Evolutionary conservation across 805 yeast genomes (phyloP), one percentile per base, ranked within the genome.

Genomic region (Starmera quercuum): DNA sequence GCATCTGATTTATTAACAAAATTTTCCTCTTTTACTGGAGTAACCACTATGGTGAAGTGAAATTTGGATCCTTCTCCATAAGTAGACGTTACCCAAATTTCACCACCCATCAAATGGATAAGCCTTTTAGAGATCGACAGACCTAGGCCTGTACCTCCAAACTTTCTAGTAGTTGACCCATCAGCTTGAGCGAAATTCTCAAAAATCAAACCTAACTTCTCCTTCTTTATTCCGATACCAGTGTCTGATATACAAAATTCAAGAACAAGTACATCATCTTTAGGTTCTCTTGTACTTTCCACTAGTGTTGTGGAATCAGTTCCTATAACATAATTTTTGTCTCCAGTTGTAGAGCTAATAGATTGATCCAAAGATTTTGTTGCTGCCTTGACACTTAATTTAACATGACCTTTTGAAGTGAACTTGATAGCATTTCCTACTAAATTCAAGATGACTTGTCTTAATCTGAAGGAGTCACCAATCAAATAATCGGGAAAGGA

Each of bases 121-220:
- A 85, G 68, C 48, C 84, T 86, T 56, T 83, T 84, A 8, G 95
- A 86, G 55, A 85, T 85, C 3, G 94, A 83, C 36, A 85, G 66
- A 13, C 95, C 95, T 30, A 85, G 66, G 42, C 95, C 95, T 4
- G 95, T 86, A 50, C 95, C 95, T 48, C 95, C 95, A 54, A 85
- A 86, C 57, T 84, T 84, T 54, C 95, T 73, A 2, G 95, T 85
- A 2, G 95, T 85, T 5, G 95, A 83, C 27, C 95, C 95, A 60
- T 85, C 95, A 7, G 95, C 95, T 56, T 85, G 95, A 45, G 95
- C 82, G 63, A 85, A 85, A 3, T 90, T 85, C 51, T 85, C 95
- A 51, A 85, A 85, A 46, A 85, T 86, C 27, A 86, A 67, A 21
- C 85, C 95, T 24, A 85, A 65, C 52, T 85, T 85, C 49, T 86